Evolutionary conservation across 371 early-diverging fungal species (phyloP).

Genomic region (Chytridiales sp.): DNA sequence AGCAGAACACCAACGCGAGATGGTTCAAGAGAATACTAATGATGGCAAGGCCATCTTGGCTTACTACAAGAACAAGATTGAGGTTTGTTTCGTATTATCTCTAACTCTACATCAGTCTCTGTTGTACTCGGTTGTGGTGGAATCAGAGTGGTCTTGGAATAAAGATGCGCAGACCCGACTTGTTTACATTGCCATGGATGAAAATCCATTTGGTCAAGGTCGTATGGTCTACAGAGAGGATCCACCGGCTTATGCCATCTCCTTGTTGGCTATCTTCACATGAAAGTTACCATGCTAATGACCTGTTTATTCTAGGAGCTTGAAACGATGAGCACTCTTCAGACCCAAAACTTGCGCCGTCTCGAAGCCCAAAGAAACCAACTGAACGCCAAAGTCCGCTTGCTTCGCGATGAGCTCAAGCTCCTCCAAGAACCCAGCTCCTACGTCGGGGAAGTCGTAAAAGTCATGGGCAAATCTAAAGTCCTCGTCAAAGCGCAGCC

Average conservation of each 20-base stretch:
- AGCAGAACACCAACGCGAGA: too few species aligned
- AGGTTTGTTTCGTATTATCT: slow-evolving; percentile 28
- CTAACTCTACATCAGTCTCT: background rate
- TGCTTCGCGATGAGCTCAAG: slow-evolving; percentile 96
- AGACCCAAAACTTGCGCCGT: slow-evolving; percentile 94
- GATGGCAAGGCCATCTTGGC: slow-evolving; percentile 41
- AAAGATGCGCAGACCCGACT: too few species aligned
- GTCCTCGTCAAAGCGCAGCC: slow-evolving; percentile 98
- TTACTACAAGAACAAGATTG: slow-evolving; percentile 55
- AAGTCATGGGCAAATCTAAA: slow-evolving; percentile 99
- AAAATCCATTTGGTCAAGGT: background rate
- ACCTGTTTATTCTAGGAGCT: slow-evolving; percentile 59
- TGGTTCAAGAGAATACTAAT: too few species aligned
- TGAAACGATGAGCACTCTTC: slow-evolving; percentile 82
- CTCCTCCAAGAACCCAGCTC: slow-evolving; percentile 97
- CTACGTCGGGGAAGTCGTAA: slow-evolving; percentile 98
- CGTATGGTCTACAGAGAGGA: background rate
- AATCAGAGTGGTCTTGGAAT: background rate
- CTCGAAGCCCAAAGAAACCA: slow-evolving; percentile 98
- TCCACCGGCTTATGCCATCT: slow-evolving; percentile 3
- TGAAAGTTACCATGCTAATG: background rate
- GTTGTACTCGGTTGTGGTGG: background rate
- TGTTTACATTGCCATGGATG: background rate
- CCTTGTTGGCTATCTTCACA: background rate
- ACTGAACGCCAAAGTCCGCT: slow-evolving; percentile 96